These are phyloP conservation scores for Rhizopus arrhizus DNA, from an alignment of 371 early-diverging fungal genomes.

Conservation along the genomic window DNA sequence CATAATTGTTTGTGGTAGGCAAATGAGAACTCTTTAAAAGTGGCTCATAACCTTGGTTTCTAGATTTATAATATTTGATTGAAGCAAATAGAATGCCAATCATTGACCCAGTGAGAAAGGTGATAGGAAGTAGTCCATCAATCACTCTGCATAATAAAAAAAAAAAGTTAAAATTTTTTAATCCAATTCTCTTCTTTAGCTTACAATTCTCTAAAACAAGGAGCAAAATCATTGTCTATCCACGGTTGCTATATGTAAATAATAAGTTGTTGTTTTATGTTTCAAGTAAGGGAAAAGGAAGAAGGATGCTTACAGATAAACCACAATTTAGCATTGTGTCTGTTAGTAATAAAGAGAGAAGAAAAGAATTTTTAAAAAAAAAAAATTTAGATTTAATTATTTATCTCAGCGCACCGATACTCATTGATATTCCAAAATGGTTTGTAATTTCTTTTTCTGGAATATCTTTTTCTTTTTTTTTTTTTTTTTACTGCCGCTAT, in stretches of 20 bases:
- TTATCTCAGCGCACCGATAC: neutral
- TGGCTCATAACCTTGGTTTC: conserved; percentile 1
- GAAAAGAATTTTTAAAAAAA: conserved; percentile 6
- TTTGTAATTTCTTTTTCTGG: neutral
- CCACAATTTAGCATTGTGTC: conserved; percentile 4
- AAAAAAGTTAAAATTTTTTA: neutral
- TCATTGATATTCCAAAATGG: neutral
- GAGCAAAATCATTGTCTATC: conserved; percentile 22
- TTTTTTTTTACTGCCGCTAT: neutral
- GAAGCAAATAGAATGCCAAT: neutral
- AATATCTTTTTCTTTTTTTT: neutral
- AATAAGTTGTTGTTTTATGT: neutral
- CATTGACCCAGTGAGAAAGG: neutral
- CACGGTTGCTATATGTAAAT: conserved; percentile 13
- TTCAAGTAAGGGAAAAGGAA: too few species aligned
- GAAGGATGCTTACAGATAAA: conserved; percentile 10
- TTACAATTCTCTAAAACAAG: conserved; percentile 28
- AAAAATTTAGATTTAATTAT: neutral
- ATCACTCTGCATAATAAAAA: neutral
- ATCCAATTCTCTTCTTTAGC: neutral
- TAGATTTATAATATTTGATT: conserved; percentile 10
- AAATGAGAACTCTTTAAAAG: conserved; percentile 11
- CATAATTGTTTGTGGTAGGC: conserved; percentile 3
- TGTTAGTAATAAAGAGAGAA: neutral
- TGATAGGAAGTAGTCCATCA: conserved; percentile 1